A percentile compares a stretch with the other conserved stretches of the same genome.
Evolutionary conservation across 2,329 filamentous ascomycete species (phyloP).

Genomic region (Lecanicillium sp.): DNA sequence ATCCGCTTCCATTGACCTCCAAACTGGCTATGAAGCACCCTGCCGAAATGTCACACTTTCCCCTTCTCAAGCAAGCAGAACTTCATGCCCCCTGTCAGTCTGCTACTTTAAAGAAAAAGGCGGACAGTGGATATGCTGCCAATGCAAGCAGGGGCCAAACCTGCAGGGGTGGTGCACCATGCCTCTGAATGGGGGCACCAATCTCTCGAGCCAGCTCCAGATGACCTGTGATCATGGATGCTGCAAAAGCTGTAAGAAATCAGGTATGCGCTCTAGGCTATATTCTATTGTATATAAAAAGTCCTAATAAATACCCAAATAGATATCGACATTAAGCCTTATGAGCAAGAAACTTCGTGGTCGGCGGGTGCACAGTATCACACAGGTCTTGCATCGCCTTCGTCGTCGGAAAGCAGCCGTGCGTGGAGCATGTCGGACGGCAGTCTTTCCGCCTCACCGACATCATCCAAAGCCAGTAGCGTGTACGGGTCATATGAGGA

Average conservation of each 20-base stretch:
- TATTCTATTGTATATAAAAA: not conserved
- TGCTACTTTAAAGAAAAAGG: slow-evolving; percentile 42
- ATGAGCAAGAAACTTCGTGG: not conserved
- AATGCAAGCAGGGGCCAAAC: slow-evolving; percentile 43
- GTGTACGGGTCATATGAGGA: not conserved
- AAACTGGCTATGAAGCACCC: slow-evolving; percentile 40
- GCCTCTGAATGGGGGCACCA: slow-evolving; percentile 4
- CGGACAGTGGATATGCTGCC: slow-evolving; percentile 46
- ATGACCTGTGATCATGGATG: slow-evolving; percentile 8
- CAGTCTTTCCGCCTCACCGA: slow-evolving; percentile 1
- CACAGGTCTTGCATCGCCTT: slow-evolving; percentile 1
- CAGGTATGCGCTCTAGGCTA: not conserved
- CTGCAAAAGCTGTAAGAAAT: slow-evolving; percentile 1
- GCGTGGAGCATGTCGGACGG: no score
- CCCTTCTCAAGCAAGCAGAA: slow-evolving; percentile 31
- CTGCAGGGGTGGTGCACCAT: slow-evolving; percentile 44
- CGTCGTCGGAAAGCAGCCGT: not conserved
- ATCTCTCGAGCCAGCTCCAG: not conserved
- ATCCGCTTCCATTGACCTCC: slow-evolving; percentile 32
- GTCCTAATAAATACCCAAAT: not conserved
- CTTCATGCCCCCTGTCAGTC: slow-evolving; percentile 39
- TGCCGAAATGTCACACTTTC: slow-evolving; percentile 41
- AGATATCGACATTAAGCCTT: not conserved
- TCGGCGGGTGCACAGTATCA: not conserved
- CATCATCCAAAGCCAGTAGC: not conserved